These are phyloP conservation scores for Trametes sp. DNA, from an alignment of 1,284 basidiomycete species.

Conservation along the genomic window DNA sequence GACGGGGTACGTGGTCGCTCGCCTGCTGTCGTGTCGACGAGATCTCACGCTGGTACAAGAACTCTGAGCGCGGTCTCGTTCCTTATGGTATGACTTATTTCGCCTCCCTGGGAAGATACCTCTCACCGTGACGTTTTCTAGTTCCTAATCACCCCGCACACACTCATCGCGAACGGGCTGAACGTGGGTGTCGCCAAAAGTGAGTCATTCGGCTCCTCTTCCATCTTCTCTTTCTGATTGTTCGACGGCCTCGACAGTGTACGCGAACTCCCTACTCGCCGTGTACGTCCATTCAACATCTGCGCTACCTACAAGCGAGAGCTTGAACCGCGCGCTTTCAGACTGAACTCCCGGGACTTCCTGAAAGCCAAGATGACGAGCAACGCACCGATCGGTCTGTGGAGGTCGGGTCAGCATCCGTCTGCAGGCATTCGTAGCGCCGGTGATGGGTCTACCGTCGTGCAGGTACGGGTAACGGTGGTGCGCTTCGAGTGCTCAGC, in stretches of 20 bases:
- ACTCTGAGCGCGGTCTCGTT: background rate
- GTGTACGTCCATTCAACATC: constrained; percentile 4
- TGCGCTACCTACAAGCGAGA: too few species aligned
- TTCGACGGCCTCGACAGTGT: constrained; percentile 2
- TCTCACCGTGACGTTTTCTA: background rate
- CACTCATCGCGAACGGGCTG: background rate
- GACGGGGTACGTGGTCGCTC: background rate
- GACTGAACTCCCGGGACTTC: constrained; percentile 7
- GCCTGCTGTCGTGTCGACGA: too few species aligned
- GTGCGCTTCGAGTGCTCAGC: too few species aligned
- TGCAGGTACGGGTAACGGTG: background rate
- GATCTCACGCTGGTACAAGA: background rate
- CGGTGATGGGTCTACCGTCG: background rate
- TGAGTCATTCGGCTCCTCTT: background rate
- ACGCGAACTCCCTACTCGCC: constrained; percentile 19
- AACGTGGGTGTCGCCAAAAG: constrained; percentile 1
- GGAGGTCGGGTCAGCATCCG: background rate
- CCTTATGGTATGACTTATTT: background rate
- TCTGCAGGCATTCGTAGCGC: background rate
- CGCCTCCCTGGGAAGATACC: too few species aligned
- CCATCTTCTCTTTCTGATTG: background rate
- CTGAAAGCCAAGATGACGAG: background rate
- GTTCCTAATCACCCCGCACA: background rate
- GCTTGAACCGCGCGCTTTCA: background rate
- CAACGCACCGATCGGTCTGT: background rate